Conservation (phyloP, 345 rosid species). For the Brassica carinata region DNA sequence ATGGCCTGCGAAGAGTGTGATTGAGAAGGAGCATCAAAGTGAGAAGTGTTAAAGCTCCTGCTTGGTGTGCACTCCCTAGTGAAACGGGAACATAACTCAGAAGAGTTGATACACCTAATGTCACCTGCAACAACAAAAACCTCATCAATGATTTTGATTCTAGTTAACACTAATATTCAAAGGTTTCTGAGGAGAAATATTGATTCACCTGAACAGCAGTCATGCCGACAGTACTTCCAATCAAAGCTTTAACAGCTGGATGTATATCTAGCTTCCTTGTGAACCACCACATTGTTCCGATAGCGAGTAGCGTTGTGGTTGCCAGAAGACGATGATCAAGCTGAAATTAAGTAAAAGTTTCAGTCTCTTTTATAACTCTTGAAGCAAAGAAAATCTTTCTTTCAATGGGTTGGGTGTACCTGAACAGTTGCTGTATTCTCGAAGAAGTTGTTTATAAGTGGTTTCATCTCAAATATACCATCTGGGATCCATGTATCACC, state of each 20-base stretch:
- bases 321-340: constrained; percentile 95
- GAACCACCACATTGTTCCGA: constrained; percentile 74
- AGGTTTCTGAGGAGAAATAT: not conserved
- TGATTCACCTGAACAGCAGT: constrained; percentile 74
- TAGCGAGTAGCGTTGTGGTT: constrained; percentile 56
- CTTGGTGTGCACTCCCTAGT: constrained; percentile 83
- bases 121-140: constrained; percentile 51
- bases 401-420: constrained; percentile 44
- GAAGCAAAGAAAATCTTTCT: not conserved
- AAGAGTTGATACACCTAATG: constrained; percentile 83
- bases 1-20: constrained; percentile 80
- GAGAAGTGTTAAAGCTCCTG: constrained; percentile 81
- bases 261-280: constrained; percentile 82
- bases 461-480: constrained; percentile 74
- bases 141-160: not conserved
- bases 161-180: not conserved
- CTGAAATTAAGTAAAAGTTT: constrained; percentile 41
- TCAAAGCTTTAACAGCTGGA: constrained; percentile 75
- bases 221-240: constrained; percentile 78
- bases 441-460: constrained; percentile 80
- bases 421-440: constrained; percentile 91
- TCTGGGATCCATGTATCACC: constrained; percentile 91
- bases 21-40: constrained; percentile 75
- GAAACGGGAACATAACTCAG: constrained; percentile 83
- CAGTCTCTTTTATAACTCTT: not conserved